Conservation (phyloP, 257 asterid species). For the Agastache rugosa region DNA sequence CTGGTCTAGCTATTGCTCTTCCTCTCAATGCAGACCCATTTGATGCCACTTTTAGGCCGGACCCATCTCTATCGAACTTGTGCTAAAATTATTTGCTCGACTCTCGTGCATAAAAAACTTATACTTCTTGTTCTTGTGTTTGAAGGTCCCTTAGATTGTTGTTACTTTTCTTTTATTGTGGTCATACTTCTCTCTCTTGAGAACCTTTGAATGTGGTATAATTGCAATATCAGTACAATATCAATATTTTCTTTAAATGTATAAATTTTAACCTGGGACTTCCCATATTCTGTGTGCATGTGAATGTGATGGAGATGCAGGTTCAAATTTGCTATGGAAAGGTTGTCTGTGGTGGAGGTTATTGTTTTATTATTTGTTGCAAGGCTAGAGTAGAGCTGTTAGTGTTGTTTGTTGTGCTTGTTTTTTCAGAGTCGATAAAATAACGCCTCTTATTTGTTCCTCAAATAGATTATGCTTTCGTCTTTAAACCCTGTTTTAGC, state of each 20-base stretch:
- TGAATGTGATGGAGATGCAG: not conserved
- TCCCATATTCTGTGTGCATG: not conserved
- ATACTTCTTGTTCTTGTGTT: not conserved
- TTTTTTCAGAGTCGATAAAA: not conserved
- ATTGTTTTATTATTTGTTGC: not conserved
- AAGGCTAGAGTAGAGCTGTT: not conserved
- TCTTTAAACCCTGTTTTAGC: conserved; percentile 17
- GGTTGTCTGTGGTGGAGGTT: not conserved
- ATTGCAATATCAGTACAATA: not conserved
- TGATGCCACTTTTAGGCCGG: not conserved
- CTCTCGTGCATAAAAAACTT: not conserved
- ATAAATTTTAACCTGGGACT: not conserved
- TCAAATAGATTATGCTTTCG: conserved; percentile 2
- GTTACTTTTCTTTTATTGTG: not conserved
- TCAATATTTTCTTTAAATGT: not conserved
- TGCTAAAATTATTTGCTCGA: not conserved
- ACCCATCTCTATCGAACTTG: not conserved
- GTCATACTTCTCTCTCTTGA: not conserved
- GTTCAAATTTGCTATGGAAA: not conserved
- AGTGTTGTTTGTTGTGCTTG: conserved; percentile 1
- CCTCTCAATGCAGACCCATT: not conserved
- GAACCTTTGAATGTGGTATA: not conserved
- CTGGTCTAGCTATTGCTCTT: not conserved
- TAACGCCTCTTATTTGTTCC: not conserved
- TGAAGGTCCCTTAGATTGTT: not conserved